Evolutionary conservation across 1,139 yeast genomes (phyloP).

Genomic region (Suhomyces choctaworum): DNA sequence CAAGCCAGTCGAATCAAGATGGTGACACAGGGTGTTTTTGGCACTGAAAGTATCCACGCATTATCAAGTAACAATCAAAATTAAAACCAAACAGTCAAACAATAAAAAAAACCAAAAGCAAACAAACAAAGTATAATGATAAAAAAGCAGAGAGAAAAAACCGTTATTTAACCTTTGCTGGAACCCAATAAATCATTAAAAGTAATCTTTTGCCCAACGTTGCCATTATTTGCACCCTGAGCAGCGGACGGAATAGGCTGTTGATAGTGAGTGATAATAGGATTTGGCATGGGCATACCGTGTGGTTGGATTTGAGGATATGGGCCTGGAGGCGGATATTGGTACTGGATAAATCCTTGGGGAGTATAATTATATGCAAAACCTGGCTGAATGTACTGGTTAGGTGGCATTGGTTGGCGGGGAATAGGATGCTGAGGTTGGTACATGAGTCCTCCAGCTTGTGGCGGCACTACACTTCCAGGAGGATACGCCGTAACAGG

Average conservation of each 20-base stretch:
- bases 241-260: conserved; percentile 12
- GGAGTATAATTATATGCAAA: conserved; percentile 34
- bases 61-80: background rate
- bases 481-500: conserved; percentile 35
- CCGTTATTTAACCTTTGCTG: conserved; percentile 21
- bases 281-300: conserved; percentile 8
- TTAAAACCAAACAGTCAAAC: background rate
- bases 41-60: conserved; percentile 3
- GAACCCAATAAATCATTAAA: conserved; percentile 45
- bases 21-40: conserved; percentile 4
- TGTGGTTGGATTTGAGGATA: conserved; percentile 11
- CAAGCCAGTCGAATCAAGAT: conserved; percentile 14
- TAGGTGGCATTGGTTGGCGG: conserved; percentile 13
- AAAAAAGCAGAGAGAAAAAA: conserved; percentile 6
- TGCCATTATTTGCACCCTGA: conserved; percentile 20
- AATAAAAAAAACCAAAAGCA: conserved; percentile 2
- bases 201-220: conserved; percentile 34
- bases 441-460: conserved; percentile 6
- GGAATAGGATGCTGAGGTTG: conserved; percentile 4
- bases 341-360: conserved; percentile 34
- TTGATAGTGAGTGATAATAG: conserved; percentile 13
- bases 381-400: conserved; percentile 24
- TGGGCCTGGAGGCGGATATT: conserved; percentile 17
- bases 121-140: conserved; percentile 4
- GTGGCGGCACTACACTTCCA: conserved; percentile 16